phyloP scores from a whole-genome alignment of 1,284 basidiomycete genomes.

The Tylopilus sp. region DNA sequence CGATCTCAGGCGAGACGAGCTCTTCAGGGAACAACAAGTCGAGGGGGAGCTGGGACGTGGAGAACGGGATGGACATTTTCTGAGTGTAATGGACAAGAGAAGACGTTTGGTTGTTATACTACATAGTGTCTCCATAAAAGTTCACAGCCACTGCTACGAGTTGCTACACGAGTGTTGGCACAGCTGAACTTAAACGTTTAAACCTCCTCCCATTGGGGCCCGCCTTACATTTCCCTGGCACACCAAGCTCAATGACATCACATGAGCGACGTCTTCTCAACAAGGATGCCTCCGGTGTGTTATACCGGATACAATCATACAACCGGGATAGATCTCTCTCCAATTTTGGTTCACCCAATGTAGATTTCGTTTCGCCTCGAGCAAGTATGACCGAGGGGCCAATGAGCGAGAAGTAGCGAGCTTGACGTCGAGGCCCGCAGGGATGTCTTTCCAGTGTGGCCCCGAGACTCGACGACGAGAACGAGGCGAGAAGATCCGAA shows the following conservation, averaged over 20 bases:
- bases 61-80: no score
- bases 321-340: slow-evolving; percentile 40
- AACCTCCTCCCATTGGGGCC: slow-evolving; percentile 21
- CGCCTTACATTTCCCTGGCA: slow-evolving; percentile 17
- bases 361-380: slow-evolving; percentile 41
- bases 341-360: slow-evolving; percentile 31
- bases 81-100: no score
- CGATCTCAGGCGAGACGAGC: slow-evolving; percentile 60
- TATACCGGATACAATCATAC: slow-evolving; percentile 36
- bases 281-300: slow-evolving; percentile 34
- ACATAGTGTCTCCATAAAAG: no score
- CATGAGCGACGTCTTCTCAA: slow-evolving; percentile 29
- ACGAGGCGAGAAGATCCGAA: slow-evolving; percentile 26
- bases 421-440: slow-evolving; percentile 16
- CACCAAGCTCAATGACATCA: slow-evolving; percentile 30
- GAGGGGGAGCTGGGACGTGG: slow-evolving; percentile 43
- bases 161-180: neutral
- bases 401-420: slow-evolving; percentile 14
- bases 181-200: slow-evolving; percentile 18
- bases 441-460: neutral
- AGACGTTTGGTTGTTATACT: no score
- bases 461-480: slow-evolving; percentile 27
- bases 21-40: slow-evolving; percentile 71
- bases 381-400: slow-evolving; percentile 35
- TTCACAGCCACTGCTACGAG: slow-evolving; percentile 13